Conservation (phyloP, 2,329 filamentous ascomycete species). For the Orbilia quercus region DNA sequence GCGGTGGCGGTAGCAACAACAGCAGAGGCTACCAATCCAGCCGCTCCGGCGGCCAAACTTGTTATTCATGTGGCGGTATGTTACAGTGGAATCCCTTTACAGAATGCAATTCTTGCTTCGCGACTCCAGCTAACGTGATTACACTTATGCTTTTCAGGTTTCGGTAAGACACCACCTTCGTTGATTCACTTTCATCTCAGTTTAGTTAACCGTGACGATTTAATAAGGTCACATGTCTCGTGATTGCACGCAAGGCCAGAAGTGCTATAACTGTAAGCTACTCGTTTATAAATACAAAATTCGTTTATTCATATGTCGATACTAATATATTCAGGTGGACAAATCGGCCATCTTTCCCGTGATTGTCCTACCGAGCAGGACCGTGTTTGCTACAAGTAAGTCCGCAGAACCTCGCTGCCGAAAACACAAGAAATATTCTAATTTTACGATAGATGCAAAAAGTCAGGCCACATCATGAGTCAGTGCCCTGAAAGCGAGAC, state of each 20-base stretch:
- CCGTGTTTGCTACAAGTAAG: conserved; percentile 96
- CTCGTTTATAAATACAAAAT: not conserved
- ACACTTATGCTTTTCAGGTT: conserved; percentile 15
- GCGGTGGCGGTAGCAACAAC: conserved; percentile 66
- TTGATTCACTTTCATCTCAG: not conserved
- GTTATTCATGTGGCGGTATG: conserved; percentile 97
- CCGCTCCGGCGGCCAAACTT: conserved; percentile 75
- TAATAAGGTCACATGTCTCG: conserved; percentile 81
- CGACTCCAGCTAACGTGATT: not conserved
- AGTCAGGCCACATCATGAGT: conserved; percentile 89
- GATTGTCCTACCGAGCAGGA: conserved; percentile 97
- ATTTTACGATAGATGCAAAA: conserved; percentile 67
- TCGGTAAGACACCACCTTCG: conserved; percentile 7
- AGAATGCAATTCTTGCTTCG: not conserved
- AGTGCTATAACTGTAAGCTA: conserved; percentile 93
- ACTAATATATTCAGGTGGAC: conserved; percentile 68
- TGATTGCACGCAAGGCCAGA: conserved; percentile 98
- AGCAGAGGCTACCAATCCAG: conserved; percentile 66
- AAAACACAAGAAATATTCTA: not conserved
- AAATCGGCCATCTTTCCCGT: conserved; percentile 92
- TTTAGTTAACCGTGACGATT: not conserved
- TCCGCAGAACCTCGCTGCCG: not conserved
- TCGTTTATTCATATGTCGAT: conserved; percentile 9
- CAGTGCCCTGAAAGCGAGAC: conserved; percentile 78
- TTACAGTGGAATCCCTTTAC: not conserved